A percentile compares a stretch with the other conserved stretches of the same genome.
Conservation (phyloP, 768 basidiomycete species). For the Trametes cubensis region DNA sequence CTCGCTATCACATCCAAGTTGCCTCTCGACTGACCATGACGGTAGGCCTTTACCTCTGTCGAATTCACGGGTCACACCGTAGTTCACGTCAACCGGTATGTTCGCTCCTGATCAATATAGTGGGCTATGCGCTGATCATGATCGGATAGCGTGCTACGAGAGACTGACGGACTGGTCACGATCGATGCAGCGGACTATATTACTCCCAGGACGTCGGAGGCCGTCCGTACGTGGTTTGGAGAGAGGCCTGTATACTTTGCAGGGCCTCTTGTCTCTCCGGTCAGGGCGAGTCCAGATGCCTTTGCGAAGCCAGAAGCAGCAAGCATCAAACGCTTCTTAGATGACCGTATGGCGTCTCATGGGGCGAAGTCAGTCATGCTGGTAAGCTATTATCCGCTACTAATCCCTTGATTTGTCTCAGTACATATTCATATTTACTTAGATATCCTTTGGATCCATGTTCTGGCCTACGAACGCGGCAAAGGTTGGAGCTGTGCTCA, state of each 20-base stretch:
- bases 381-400: neutral
- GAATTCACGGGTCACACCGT: neutral
- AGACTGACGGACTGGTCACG: neutral
- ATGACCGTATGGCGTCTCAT: neutral
- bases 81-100: neutral
- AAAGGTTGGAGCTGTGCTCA: conserved; percentile 4
- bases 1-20: too few species aligned
- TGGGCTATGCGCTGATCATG: too few species aligned
- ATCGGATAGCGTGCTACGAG: neutral
- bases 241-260: neutral
- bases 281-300: too few species aligned
- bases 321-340: neutral
- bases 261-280: neutral
- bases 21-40: neutral
- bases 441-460: conserved; percentile 9
- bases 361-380: neutral
- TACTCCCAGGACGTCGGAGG: neutral
- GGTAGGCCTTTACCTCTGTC: neutral
- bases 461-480: conserved; percentile 11
- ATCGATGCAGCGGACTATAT: conserved; percentile 3
- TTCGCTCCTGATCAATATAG: neutral
- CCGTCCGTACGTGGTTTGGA: neutral
- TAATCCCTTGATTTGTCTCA: neutral
- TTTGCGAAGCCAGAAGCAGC: neutral
- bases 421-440: neutral